phyloP scores from a whole-genome alignment of 1,284 basidiomycete species.

The Apiotrichum montevideense region DNA sequence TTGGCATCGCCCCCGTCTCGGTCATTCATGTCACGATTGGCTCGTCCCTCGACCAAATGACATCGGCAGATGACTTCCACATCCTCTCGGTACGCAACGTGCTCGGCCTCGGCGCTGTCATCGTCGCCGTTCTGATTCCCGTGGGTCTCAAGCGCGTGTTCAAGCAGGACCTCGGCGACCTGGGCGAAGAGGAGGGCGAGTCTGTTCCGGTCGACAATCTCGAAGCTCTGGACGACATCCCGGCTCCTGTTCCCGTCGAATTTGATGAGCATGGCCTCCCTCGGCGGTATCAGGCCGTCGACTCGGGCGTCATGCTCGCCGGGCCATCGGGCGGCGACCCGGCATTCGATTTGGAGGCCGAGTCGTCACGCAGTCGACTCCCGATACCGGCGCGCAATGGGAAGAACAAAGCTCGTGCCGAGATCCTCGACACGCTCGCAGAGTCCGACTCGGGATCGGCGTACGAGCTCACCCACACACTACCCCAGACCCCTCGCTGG shows the following conservation, averaged over 20 bases:
- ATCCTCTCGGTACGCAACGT: conserved; percentile 84
- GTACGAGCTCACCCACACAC: conserved; percentile 7
- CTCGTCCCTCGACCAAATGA: conserved; percentile 89
- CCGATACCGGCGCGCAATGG: neutral
- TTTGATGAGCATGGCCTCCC: conserved; percentile 22
- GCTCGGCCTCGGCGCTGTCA: conserved; percentile 71
- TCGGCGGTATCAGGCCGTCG: conserved; percentile 34
- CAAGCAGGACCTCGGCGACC: conserved; percentile 42
- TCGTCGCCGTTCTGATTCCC: conserved; percentile 84
- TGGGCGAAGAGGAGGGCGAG: conserved; percentile 29
- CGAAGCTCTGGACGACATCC: conserved; percentile 17
- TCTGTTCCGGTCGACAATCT: conserved; percentile 7
- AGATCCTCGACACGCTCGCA: neutral
- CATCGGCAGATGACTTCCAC: conserved; percentile 82
- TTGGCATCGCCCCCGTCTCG: conserved; percentile 84
- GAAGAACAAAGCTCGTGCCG: neutral
- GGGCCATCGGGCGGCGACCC: conserved; percentile 15
- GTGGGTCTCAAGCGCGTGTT: conserved; percentile 63
- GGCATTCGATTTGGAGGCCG: neutral
- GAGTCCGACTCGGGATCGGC: conserved; percentile 1
- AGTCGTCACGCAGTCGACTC: neutral
- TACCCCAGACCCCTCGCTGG: neutral
- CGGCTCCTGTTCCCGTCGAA: conserved; percentile 11
- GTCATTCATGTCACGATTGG: conserved; percentile 96
- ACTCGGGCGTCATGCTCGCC: conserved; percentile 36